A percentile compares a stretch with the other conserved stretches of the same genome.
These are phyloP conservation scores for Coix lacrymajobi DNA, from an alignment of 176 grass and related monocot species.

Conservation along the genomic window DNA sequence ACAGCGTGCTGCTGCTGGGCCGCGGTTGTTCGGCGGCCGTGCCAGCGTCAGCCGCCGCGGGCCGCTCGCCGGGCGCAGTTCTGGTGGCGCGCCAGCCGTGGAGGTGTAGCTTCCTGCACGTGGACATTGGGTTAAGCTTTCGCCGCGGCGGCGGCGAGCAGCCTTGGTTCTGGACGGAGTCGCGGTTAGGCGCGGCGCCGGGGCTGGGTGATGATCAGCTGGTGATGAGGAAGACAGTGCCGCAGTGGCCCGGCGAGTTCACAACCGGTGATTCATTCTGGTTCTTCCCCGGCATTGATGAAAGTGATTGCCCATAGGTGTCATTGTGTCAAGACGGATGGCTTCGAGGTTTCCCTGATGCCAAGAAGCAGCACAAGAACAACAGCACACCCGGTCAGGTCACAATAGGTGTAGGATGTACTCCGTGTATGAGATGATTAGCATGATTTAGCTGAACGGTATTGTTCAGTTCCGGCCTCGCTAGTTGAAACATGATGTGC, in stretches of 20 bases:
- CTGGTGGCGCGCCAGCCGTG: conserved; percentile 30
- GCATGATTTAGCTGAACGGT: not conserved
- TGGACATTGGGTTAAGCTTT: not conserved
- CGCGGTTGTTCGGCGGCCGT: conserved; percentile 42
- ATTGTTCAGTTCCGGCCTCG: conserved; percentile 1
- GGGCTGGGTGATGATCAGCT: not conserved
- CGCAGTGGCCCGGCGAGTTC: conserved; percentile 21
- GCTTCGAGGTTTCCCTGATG: not conserved
- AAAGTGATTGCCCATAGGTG: not conserved
- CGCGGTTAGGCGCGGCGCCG: not conserved
- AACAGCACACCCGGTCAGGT: not conserved
- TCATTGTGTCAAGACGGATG: not conserved
- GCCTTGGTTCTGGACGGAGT: conserved; percentile 41
- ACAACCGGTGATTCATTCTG: conserved; percentile 36
- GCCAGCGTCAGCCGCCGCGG: conserved; percentile 8
- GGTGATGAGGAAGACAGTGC: conserved; percentile 34
- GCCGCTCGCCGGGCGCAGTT: conserved; percentile 15
- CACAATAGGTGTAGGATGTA: not conserved
- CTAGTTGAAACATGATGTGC: conserved; percentile 23
- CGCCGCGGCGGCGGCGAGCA: not conserved
- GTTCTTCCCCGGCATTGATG: conserved; percentile 49
- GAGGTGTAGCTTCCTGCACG: not conserved
- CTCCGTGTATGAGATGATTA: conserved; percentile 8
- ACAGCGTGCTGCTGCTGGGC: conserved; percentile 37
- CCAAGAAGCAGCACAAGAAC: not conserved